A percentile compares a stretch with the other conserved stretches of the same genome.
phyloP scores from a whole-genome alignment of 352 stramenopile species.

The Pythium vanterpoolii region DNA sequence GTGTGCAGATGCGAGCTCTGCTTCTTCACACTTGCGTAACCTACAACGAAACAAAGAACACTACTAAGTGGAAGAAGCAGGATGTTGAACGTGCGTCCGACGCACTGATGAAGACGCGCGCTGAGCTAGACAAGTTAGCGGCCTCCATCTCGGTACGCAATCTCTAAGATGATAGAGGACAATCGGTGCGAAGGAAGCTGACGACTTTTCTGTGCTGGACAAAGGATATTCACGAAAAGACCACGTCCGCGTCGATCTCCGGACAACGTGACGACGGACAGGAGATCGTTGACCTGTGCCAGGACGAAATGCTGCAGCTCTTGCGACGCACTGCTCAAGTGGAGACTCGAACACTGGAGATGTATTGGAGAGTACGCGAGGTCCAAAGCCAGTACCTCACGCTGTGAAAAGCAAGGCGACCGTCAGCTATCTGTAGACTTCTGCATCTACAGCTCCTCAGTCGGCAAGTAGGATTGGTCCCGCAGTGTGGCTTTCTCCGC shows the following conservation, averaged over 20 bases:
- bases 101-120: background rate
- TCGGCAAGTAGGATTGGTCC: slow-evolving; percentile 50
- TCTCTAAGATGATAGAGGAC: background rate
- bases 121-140: slow-evolving; percentile 5
- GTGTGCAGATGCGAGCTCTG: slow-evolving; percentile 49
- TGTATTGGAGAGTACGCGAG: slow-evolving; percentile 27
- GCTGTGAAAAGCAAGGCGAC: slow-evolving; percentile 12
- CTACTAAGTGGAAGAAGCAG: background rate
- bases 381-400: slow-evolving; percentile 26
- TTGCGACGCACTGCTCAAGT: slow-evolving; percentile 15
- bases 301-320: slow-evolving; percentile 21
- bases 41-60: background rate
- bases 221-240: slow-evolving; percentile 10
- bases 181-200: background rate
- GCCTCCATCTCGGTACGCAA: slow-evolving; percentile 4
- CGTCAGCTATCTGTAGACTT: background rate
- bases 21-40: slow-evolving; percentile 17
- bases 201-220: background rate
- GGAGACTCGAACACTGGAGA: slow-evolving; percentile 14
- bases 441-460: slow-evolving; percentile 41
- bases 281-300: slow-evolving; percentile 11
- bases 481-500: slow-evolving; percentile 66
- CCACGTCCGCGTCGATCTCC: background rate
- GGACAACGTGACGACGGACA: background rate
- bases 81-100: slow-evolving; percentile 2